Evolutionary conservation across 176 grass and related monocot species (phyloP), one percentile per base, ranked within the genome.

Genomic region (Juncus inflexus): DNA sequence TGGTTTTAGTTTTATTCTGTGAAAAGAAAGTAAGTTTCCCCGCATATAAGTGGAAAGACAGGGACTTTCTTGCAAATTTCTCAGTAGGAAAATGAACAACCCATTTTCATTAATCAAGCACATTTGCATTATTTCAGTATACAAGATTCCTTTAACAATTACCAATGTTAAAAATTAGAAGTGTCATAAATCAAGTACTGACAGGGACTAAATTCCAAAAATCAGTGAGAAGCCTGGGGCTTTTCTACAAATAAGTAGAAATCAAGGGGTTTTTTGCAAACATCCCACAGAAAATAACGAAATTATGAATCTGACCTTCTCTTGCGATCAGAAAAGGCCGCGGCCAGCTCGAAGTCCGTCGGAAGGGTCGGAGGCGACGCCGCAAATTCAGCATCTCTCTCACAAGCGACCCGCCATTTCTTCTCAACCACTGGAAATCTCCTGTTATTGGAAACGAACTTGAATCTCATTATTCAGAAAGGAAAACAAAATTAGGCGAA

Each of bases 381-480:
- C 49, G n/a, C 35, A 42, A 61, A 13, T 11, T 52, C 58, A 15
- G 37, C 68, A 0, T 83, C 92, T 59, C 57, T 76, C 42, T 74
- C 76, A 71, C 87, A 87, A 61, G 82, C 63, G 13, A 35, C 37
- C 19, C 82, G 82, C 92, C 92, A 96, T 60, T 63, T 71, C 82
- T 84, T 91, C 87, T 96, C 92, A 53, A 96, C 92, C 10, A 87
- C 82, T 41, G 92, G 79, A 56, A 96, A 96, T 60, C 81, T 51
- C 84, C 84, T 96, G 65, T 7, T 0, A 55, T 4, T 12, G 40
- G 3, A 15, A 28, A 37, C 7, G 12, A 60, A 10, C 4, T 47
- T 47, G 43, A 40, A 66, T 55, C 54, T 74, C 39, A 74, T 52
- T 40, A 55, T 11, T 37, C 7, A 37, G 65, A 53, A 49, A 6